These are phyloP conservation scores for Crithidia acanthocephali DNA, from an alignment of 208 protist species.

Conservation along the genomic window DNA sequence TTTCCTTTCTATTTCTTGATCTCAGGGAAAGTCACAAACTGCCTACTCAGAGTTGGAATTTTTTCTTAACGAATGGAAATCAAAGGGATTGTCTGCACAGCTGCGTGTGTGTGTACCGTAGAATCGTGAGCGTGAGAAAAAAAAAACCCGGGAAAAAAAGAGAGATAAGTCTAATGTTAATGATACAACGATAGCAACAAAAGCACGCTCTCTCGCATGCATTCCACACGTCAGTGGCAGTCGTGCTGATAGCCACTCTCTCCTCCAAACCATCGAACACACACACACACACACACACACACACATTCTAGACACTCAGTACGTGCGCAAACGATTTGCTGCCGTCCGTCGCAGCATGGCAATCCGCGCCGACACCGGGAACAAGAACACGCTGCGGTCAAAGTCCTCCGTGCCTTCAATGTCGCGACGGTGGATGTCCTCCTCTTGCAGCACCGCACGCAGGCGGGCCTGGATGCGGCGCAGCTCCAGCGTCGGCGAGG, in stretches of 20 bases:
- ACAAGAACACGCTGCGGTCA: slow-evolving; percentile 58
- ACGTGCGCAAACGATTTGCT: slow-evolving; percentile 10
- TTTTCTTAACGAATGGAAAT: no score
- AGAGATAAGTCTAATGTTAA: neutral
- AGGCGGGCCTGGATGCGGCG: slow-evolving; percentile 47
- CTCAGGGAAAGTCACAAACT: no score
- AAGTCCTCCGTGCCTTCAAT: slow-evolving; percentile 74
- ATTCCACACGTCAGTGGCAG: neutral
- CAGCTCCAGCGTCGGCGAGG: slow-evolving; percentile 16
- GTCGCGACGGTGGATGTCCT: slow-evolving; percentile 69
- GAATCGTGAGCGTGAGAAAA: neutral
- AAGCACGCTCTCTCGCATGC: neutral
- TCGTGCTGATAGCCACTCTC: neutral
- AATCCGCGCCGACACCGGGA: slow-evolving; percentile 58
- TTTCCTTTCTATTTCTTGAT: no score
- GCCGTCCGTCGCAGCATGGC: slow-evolving; percentile 35
- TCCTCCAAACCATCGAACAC: no score
- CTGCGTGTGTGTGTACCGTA: neutral
- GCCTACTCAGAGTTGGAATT: no score
- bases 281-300: no score
- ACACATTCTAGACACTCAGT: no score
- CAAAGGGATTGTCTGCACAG: no score
- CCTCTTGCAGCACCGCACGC: slow-evolving; percentile 54
- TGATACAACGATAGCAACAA: neutral
- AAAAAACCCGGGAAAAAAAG: neutral